Evolutionary conservation across 345 rosid species (phyloP).

Genomic region (Noccaea bulbosa): DNA sequence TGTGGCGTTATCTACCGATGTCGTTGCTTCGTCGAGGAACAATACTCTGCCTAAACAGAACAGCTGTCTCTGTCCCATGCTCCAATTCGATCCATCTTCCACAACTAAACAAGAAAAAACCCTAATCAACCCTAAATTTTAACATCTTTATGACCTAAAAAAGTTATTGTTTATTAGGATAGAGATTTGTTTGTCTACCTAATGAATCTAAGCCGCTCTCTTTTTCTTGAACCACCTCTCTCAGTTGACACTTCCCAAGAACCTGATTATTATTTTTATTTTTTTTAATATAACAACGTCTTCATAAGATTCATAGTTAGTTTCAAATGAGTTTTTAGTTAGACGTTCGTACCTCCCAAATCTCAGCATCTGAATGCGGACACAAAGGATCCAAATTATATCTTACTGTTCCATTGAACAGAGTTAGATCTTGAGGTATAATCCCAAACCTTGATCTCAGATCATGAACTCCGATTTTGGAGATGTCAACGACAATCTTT

Average conservation of each 20-base stretch:
- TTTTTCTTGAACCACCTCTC: conserved; percentile 78
- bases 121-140: too few species aligned
- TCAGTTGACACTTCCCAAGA: conserved; percentile 84
- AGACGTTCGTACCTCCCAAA: conserved; percentile 90
- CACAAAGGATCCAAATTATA: conserved; percentile 83
- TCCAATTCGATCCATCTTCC: conserved; percentile 61
- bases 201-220: conserved; percentile 69
- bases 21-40: conserved; percentile 93
- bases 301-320: conserved; percentile 17
- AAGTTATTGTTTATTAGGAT: too few species aligned
- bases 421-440: conserved; percentile 94
- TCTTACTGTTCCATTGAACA: conserved; percentile 91
- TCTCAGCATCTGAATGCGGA: conserved; percentile 74
- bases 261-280: too few species aligned
- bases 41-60: conserved; percentile 82
- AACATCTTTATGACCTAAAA: too few species aligned
- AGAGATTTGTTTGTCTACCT: conserved; percentile 49
- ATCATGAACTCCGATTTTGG: conserved; percentile 81
- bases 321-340: conserved; percentile 16
- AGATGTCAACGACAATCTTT: conserved; percentile 74
- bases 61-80: conserved; percentile 14
- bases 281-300: too few species aligned
- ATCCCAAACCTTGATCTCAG: conserved; percentile 87
- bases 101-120: conserved; percentile 48
- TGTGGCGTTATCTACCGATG: conserved; percentile 87